These are phyloP conservation scores for Eleusine coracana DNA, from an alignment of 176 grass and related monocot species.

Conservation along the genomic window DNA sequence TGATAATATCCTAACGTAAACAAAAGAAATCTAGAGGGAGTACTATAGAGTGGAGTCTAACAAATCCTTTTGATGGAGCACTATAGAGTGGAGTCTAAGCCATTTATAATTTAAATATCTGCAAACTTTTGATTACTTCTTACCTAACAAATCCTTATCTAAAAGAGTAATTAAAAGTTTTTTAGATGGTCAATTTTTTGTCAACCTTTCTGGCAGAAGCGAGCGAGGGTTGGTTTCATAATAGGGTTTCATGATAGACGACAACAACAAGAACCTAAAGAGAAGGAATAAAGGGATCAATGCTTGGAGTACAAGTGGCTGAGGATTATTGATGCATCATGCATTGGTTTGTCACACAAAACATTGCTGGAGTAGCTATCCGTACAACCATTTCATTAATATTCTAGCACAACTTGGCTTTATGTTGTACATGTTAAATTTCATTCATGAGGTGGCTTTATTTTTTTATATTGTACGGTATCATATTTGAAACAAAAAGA, in stretches of 20 bases:
- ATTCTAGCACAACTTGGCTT: neutral
- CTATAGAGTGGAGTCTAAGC: neutral
- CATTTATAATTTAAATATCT: neutral
- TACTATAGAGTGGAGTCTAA: neutral
- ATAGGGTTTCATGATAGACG: neutral
- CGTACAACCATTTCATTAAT: neutral
- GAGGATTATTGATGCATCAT: neutral
- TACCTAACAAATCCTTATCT: neutral
- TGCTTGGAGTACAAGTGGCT: neutral
- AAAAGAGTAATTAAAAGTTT: neutral
- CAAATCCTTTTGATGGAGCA: no score
- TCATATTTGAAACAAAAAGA: no score
- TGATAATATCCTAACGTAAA: no score
- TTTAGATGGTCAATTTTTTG: neutral
- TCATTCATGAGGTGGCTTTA: neutral
- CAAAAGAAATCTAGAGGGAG: no score
- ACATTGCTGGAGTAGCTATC: neutral
- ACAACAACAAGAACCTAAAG: neutral
- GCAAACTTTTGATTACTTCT: neutral
- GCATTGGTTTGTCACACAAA: neutral
- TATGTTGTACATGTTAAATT: slow-evolving; percentile 6
- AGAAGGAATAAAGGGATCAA: neutral
- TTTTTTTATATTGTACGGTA: neutral
- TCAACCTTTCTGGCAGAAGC: neutral
- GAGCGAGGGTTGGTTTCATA: neutral